Percentiles rank a stretch among this genome's conserved stretches.
These are phyloP conservation scores for Catharanthus roseus DNA, from an alignment of 257 asterid genomes.

Conservation along the genomic window DNA sequence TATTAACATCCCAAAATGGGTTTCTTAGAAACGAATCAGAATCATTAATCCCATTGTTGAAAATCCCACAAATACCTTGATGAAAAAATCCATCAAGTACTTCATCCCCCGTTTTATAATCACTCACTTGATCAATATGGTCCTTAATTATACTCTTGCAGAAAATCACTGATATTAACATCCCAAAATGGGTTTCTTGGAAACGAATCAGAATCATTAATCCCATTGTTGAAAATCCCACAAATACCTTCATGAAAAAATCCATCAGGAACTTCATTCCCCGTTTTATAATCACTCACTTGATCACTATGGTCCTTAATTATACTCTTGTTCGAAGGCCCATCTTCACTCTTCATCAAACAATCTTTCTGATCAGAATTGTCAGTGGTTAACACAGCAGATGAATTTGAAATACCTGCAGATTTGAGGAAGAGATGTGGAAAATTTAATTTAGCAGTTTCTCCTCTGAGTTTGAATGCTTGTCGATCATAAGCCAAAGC, in stretches of 20 bases:
- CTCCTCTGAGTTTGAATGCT: slow-evolving; percentile 47
- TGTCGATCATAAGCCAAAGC: slow-evolving; percentile 47
- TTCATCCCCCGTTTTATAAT: not conserved
- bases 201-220: not conserved
- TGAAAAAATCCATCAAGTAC: slow-evolving; percentile 2
- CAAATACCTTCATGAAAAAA: too few species aligned
- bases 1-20: slow-evolving; percentile 11
- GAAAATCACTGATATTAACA: slow-evolving; percentile 6
- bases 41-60: not conserved
- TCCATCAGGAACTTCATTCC: not conserved
- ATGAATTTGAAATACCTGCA: too few species aligned
- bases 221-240: not conserved
- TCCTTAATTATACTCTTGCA: not conserved
- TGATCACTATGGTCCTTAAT: not conserved
- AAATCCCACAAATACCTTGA: too few species aligned
- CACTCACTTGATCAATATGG: not conserved
- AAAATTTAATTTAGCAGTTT: slow-evolving; percentile 34
- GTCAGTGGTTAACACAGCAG: too few species aligned
- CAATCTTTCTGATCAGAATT: not conserved
- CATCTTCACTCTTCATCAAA: not conserved
- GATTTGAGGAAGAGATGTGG: slow-evolving; percentile 30
- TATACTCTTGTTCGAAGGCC: not conserved
- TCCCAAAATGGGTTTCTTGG: slow-evolving; percentile 11
- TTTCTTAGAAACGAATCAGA: not conserved
- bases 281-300: not conserved